phyloP scores from a whole-genome alignment of 2,329 filamentous ascomycete species.

The Fusarium fracticaudum region DNA sequence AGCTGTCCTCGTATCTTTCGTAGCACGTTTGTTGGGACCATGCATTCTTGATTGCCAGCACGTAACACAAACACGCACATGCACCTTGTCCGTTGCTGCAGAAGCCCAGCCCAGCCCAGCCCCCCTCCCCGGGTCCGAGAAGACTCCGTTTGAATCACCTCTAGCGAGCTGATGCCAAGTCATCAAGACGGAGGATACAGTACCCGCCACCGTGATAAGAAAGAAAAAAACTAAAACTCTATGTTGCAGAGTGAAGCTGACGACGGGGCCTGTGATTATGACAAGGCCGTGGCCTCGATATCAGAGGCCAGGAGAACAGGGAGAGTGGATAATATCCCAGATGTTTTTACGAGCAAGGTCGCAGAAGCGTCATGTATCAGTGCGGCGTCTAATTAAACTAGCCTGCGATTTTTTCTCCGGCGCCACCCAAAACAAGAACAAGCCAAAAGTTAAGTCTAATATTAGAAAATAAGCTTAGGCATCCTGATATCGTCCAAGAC shows the following conservation, averaged over 20 bases:
- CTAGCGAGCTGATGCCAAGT: conserved; percentile 16
- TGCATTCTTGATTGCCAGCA: neutral
- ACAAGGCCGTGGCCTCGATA: neutral
- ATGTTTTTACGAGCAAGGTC: conserved; percentile 8
- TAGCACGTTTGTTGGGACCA: neutral
- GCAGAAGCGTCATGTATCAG: conserved; percentile 23
- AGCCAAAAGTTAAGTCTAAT: conserved; percentile 4
- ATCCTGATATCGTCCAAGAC: conserved; percentile 1
- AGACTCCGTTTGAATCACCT: neutral
- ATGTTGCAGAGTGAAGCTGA: neutral
- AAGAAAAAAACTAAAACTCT: neutral
- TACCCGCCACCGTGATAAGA: conserved; percentile 17
- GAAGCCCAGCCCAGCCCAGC: neutral
- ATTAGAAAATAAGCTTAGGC: conserved; percentile 17
- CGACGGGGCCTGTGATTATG: neutral
- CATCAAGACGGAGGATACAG: neutral
- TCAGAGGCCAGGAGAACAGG: neutral
- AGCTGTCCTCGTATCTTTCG: neutral
- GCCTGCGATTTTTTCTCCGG: neutral
- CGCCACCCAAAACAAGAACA: neutral
- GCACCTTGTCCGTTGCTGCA: too few relatives aligned
- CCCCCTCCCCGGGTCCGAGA: neutral
- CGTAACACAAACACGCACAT: neutral
- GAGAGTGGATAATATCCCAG: neutral
- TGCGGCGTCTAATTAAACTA: conserved; percentile 24